These are phyloP conservation scores for Hericium alpestre DNA, from an alignment of 768 basidiomycete genomes.

Conservation along the genomic window DNA sequence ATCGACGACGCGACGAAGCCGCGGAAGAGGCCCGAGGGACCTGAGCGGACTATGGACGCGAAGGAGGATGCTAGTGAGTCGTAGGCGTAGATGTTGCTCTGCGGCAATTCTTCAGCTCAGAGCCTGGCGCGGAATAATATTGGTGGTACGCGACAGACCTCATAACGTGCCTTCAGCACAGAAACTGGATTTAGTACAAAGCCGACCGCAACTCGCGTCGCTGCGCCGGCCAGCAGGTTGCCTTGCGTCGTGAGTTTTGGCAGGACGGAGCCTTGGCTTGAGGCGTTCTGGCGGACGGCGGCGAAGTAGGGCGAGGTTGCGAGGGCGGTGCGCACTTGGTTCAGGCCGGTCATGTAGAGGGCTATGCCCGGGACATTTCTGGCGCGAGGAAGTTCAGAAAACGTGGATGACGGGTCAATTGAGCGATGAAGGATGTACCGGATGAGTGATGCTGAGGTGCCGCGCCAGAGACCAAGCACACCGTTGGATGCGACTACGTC, in stretches of 20 bases:
- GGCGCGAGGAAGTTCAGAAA: not conserved
- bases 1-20: constrained; percentile 81
- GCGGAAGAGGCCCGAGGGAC: constrained; percentile 72
- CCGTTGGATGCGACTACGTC: constrained; percentile 58
- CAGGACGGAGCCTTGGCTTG: constrained; percentile 38
- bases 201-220: constrained; percentile 70
- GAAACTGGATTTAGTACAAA: constrained; percentile 84
- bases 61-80: constrained; percentile 50
- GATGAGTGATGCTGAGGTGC: constrained; percentile 69
- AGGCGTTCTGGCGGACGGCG: constrained; percentile 10
- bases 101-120: not conserved
- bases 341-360: constrained; percentile 81
- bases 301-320: constrained; percentile 66
- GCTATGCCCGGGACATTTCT: constrained; percentile 93
- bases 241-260: constrained; percentile 67
- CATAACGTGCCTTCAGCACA: constrained; percentile 84
- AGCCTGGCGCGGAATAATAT: not conserved
- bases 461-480: constrained; percentile 72
- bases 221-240: constrained; percentile 80
- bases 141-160: constrained; percentile 35
- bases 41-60: constrained; percentile 49
- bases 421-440: constrained; percentile 33
- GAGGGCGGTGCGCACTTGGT: constrained; percentile 69
- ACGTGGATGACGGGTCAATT: not conserved
- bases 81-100: constrained; percentile 77